Percentiles rank a stretch among this genome's conserved stretches.
Conservation (phyloP, 192 early-diverging fungal species). For the Phycomyces nitens region DNA sequence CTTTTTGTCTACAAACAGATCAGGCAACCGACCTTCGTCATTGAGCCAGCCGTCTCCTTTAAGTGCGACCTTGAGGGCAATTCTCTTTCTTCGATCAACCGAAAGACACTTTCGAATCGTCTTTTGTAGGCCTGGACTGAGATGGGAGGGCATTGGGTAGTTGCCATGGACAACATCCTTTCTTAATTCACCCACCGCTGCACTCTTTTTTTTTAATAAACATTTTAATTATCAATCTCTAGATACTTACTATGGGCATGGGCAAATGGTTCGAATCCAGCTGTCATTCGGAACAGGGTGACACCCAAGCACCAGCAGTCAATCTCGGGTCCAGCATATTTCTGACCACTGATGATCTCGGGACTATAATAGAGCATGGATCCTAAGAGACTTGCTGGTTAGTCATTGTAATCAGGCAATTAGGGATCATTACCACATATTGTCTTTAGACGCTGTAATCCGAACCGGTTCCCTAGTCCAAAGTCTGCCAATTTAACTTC, state of each 20-base stretch:
- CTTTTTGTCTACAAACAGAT: slow-evolving; percentile 6
- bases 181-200: slow-evolving; percentile 50
- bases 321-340: slow-evolving; percentile 88
- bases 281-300: slow-evolving; percentile 76
- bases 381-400: slow-evolving; percentile 50
- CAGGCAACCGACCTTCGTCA: slow-evolving; percentile 26
- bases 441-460: slow-evolving; percentile 68
- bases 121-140: slow-evolving; percentile 36
- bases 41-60: slow-evolving; percentile 49
- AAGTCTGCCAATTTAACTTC: slow-evolving; percentile 87
- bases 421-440: slow-evolving; percentile 68
- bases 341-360: slow-evolving; percentile 87
- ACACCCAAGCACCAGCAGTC: slow-evolving; percentile 95
- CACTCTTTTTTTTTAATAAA: not conserved
- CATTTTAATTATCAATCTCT: not conserved
- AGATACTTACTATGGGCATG: slow-evolving; percentile 32
- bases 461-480: slow-evolving; percentile 83
- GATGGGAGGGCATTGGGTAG: slow-evolving; percentile 34
- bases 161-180: slow-evolving; percentile 40
- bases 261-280: slow-evolving; percentile 46
- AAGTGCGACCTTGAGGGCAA: slow-evolving; percentile 33
- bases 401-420: not conserved
- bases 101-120: slow-evolving; percentile 45
- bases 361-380: slow-evolving; percentile 83
- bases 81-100: slow-evolving; percentile 39